phyloP scores from a whole-genome alignment of 2,329 filamentous ascomycete species.

The Botrytis pseudocinerea region DNA sequence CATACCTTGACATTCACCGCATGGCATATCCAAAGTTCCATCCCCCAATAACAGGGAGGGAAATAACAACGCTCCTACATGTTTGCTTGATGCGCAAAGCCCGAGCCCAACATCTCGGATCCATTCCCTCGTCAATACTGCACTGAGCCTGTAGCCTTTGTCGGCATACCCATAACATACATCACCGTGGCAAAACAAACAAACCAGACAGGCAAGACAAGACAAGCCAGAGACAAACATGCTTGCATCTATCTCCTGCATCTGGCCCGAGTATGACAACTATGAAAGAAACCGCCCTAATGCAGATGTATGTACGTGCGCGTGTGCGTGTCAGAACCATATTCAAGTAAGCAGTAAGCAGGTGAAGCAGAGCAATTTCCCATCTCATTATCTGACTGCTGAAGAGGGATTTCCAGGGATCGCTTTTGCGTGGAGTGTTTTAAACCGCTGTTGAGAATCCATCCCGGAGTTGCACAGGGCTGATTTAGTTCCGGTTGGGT shows the following conservation, averaged over 20 bases:
- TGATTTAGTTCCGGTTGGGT: neutral
- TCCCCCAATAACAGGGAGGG: neutral
- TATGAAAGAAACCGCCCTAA: conserved; percentile 6
- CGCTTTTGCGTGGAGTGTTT: neutral
- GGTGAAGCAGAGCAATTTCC: conserved; percentile 3
- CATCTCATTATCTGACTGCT: neutral
- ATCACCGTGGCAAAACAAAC: conserved; percentile 5
- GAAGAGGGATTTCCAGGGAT: conserved; percentile 2
- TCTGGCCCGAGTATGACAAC: conserved; percentile 3
- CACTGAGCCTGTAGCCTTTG: neutral
- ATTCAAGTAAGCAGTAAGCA: conserved; percentile 16
- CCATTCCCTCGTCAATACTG: neutral
- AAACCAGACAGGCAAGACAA: neutral
- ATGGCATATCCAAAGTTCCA: neutral
- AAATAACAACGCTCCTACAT: neutral
- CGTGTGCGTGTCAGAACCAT: conserved; percentile 19
- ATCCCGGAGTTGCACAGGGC: conserved; percentile 12
- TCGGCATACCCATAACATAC: conserved; percentile 11
- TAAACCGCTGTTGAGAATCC: neutral
- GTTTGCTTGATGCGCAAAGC: conserved; percentile 8
- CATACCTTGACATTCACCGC: neutral
- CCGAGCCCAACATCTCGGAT: conserved; percentile 11
- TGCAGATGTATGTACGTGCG: conserved; percentile 18
- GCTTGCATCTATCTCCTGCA: conserved; percentile 12
- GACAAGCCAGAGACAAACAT: neutral